Evolutionary conservation across 441 rosid genomes (phyloP).

Genomic region (Daphne laureola): DNA sequence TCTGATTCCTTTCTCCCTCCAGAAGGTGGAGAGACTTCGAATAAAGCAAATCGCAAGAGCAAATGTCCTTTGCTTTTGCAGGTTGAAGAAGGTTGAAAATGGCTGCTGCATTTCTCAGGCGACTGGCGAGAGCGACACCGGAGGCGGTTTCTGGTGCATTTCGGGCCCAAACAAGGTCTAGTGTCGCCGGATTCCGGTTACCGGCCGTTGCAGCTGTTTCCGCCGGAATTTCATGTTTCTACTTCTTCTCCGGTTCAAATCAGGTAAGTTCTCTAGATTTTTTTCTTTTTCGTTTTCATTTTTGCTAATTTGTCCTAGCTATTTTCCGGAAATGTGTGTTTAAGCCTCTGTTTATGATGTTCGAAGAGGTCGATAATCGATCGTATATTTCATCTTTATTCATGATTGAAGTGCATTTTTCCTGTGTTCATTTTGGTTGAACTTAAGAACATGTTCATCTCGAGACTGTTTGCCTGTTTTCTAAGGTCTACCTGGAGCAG

Average conservation of each 20-base stretch:
- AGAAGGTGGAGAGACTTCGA: no score
- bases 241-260: conserved; percentile 48
- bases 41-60: no score
- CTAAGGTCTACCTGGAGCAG: conserved; percentile 68
- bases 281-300: conserved; percentile 4
- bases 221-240: conserved; percentile 72
- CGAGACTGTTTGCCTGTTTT: no score
- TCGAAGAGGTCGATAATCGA: no score
- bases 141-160: conserved; percentile 29
- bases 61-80: conserved; percentile 11
- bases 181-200: conserved; percentile 33
- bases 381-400: no score
- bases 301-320: background rate
- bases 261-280: conserved; percentile 33
- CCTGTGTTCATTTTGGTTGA: no score
- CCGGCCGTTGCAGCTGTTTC: conserved; percentile 79
- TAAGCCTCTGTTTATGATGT: no score
- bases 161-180: conserved; percentile 35
- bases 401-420: no score
- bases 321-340: no score
- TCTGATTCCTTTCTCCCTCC: no score
- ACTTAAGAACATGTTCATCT: no score
- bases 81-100: conserved; percentile 18
- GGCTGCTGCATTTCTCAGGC: conserved; percentile 67
- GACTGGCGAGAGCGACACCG: conserved; percentile 52